Evolutionary conservation across 1,284 basidiomycete species (phyloP).

Genomic region (Hemileia vastatrix): DNA sequence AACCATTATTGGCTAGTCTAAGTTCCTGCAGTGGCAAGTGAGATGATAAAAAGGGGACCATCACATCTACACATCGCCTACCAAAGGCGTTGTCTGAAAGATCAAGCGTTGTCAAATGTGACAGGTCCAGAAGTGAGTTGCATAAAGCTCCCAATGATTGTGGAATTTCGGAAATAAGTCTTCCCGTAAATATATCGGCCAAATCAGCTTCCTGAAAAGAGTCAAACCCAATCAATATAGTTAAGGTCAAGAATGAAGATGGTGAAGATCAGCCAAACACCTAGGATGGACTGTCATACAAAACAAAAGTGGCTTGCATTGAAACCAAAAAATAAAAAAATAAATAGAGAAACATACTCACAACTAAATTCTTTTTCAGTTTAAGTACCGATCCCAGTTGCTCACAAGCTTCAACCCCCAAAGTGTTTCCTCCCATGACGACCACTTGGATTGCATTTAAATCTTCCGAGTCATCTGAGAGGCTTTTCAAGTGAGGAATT

Average conservation of each 20-base stretch:
- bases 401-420: constrained; percentile 81
- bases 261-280: constrained; percentile 4
- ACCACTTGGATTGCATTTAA: constrained; percentile 87
- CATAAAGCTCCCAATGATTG: constrained; percentile 78
- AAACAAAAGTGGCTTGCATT: not conserved
- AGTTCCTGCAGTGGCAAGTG: constrained; percentile 72
- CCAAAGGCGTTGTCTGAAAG: constrained; percentile 96
- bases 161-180: constrained; percentile 91
- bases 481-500: constrained; percentile 60
- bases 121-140: constrained; percentile 68
- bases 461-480: constrained; percentile 55
- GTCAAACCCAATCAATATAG: constrained; percentile 11
- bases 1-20: constrained; percentile 91
- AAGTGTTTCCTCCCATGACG: constrained; percentile 89
- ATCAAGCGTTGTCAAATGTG: constrained; percentile 74
- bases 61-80: constrained; percentile 85
- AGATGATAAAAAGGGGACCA: constrained; percentile 64
- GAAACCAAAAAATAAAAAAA: not conserved
- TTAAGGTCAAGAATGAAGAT: not conserved
- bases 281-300: not conserved
- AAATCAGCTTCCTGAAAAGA: constrained; percentile 72
- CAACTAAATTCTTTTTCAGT: constrained; percentile 63
- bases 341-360: constrained; percentile 40
- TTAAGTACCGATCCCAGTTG: constrained; percentile 72
- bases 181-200: constrained; percentile 95